Evolutionary conservation across 108 stramenopile genomes (phyloP), one percentile per base, ranked within the genome.

Genomic region (Cyclotella baltica): DNA sequence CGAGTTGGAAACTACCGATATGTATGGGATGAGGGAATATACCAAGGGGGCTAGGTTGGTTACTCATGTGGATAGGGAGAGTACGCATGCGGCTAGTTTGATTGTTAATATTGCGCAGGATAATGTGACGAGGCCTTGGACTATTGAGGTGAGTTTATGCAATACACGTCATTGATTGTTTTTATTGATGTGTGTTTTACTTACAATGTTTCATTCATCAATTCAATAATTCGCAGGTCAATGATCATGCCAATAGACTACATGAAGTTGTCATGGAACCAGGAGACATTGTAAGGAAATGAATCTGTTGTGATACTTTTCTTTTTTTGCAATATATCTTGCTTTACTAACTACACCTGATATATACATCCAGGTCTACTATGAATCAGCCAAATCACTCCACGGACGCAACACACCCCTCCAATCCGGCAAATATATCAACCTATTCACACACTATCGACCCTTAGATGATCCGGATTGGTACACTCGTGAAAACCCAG

Each of bases 101-200:
- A 97, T 97, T 88, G 89, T 97, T 62, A 94, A 97, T 75, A 85
- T 97, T 23, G 94, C 89, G 28, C 97, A 97, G 81, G 90, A 80
- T 27, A 83, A 82, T 77, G 73, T 93, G 23, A 67, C 76, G 6
- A 81, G 88, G 67, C 88, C 89, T 19, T 96, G 95, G 95, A 83
- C 86, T 25, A 72, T 96, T 34, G 91, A 92, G 62, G 88, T 77
- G 40, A 25, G 76, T 15, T 10, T n/a, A 1, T 37, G 5, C 27
- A 23, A 38, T n/a, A 2, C 53, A n/a, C 53, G 16, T n/a, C n/a
- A n/a, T n/a, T n/a, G n/a, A 55, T 10, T 6, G 20, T 22, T n/a
- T 6, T 6, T 29, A 0, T 29, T 29, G 1, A 15, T 57, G 56
- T n/a, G 28, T 22, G 56, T 1, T 27, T 22, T 57, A 29, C 22